Percentiles rank a stretch among this genome's conserved stretches.
Conservation (phyloP, 2,329 filamentous ascomycete species). For the Alternaria longipes region DNA sequence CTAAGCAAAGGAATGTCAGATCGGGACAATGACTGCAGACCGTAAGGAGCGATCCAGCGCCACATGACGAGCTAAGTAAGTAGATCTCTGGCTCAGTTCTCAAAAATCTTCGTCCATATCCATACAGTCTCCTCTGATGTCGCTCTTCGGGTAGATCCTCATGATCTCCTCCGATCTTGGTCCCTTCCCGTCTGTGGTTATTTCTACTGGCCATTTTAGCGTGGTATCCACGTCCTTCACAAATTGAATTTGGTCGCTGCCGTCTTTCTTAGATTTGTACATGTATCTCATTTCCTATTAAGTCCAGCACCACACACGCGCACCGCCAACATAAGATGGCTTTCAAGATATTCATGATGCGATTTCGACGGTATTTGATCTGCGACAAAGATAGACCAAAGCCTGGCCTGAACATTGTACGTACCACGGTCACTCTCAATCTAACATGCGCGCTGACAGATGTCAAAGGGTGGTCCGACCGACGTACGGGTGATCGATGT, state of each 20-base stretch:
- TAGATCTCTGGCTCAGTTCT: conserved; percentile 21
- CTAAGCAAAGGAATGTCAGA: conserved; percentile 39
- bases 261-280: neutral
- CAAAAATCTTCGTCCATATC: neutral
- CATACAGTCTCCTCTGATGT: neutral
- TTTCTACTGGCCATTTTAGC: conserved; percentile 5
- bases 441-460: neutral
- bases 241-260: neutral
- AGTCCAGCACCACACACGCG: neutral
- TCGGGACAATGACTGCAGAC: conserved; percentile 30
- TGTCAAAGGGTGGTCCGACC: conserved; percentile 39
- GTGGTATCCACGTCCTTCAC: neutral
- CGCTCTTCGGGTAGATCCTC: conserved; percentile 4
- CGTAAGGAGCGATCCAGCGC: conserved; percentile 45
- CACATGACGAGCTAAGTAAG: conserved; percentile 32
- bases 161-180: neutral
- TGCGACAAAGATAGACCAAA: neutral
- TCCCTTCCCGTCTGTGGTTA: conserved; percentile 6
- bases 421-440: neutral
- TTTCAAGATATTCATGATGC: neutral
- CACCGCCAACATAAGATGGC: neutral
- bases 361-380: neutral
- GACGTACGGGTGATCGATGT: conserved; percentile 43
- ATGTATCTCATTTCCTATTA: neutral
- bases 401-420: neutral